Base-by-base conservation (phyloP, 1,284 basidiomycete species). In the Fomes fomentarius region DNA sequence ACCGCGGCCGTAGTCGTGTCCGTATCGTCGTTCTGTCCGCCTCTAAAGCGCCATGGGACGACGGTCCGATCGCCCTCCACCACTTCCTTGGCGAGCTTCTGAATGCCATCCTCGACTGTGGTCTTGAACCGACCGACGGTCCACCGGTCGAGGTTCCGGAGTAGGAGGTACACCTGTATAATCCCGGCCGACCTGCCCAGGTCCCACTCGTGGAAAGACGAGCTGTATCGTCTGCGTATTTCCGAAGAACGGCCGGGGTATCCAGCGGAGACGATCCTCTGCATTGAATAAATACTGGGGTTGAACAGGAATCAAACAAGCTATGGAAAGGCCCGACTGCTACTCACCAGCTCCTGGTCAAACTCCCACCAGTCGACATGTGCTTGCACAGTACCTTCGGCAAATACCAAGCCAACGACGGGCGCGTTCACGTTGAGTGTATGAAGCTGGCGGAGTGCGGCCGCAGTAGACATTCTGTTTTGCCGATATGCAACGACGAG, bases 401-500 rank as follows among this genome's bases (percentile, higher is more conserved):
- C 73, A 80, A 80, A 84, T 7, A 83, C 72, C 10, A 84, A 66
- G 2, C 82, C 83, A 54, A 84, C 75, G 3, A 84, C 70, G 14
- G 82, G 82, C 6, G 74, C 74, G 3, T 65, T 54, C 12, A 84
- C 67, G 40, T 70, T 66, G 19, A 82, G 64, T 9, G 80, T 76
- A 54, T 81, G 74, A 24, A 83, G 66, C 61, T 84, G 83, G 1
- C 82, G 73, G 3, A 71, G 71, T 1, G 74, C 74, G 4, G 78
- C 71, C 5, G 82, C 73, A 3, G 80, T 80, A 2, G 81, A 71
- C 72, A 84, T 82, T 30, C 82, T 69, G 63, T 84, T 84, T 66
- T 84, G 82, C 22, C 83, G 69, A 61, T 82, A 82, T 0, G 82
- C 83, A 57, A 79, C 76, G 31, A 78, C 78, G 7, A 80, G 71